Conservation (phyloP, 495 filamentous ascomycete species). For the Penicillium chermesinum region DNA sequence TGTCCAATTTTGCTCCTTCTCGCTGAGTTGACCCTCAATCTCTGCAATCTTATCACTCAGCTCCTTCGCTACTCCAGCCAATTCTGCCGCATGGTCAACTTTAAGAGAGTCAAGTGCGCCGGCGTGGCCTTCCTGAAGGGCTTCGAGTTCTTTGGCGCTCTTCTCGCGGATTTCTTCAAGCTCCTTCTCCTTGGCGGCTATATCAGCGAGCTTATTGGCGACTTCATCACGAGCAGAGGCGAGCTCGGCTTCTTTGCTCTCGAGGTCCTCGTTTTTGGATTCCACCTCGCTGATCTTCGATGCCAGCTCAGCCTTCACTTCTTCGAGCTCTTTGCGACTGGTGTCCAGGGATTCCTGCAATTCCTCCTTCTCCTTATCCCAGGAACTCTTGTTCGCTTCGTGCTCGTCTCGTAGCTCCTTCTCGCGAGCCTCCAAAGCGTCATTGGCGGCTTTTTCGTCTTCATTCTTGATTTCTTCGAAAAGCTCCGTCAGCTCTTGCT, state of each 20-base stretch:
- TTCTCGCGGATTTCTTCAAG: constrained; percentile 25
- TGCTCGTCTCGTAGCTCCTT: constrained; percentile 34
- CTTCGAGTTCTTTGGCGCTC: constrained; percentile 13
- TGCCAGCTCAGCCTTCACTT: constrained; percentile 29
- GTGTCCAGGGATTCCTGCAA: constrained; percentile 39
- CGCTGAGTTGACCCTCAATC: constrained; percentile 31
- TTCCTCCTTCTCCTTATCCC: constrained; percentile 39
- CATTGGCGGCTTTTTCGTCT: constrained; percentile 39
- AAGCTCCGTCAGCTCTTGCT: constrained; percentile 40
- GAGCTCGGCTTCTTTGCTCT: constrained; percentile 26
- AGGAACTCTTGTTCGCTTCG: constrained; percentile 35
- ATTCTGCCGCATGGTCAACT: constrained; percentile 20
- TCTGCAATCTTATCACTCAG: constrained; percentile 35
- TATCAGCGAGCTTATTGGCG: constrained; percentile 11
- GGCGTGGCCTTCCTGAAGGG: constrained; percentile 21
- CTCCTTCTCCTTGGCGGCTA: constrained; percentile 25
- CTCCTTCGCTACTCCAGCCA: constrained; percentile 27
- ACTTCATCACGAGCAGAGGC: constrained; percentile 27
- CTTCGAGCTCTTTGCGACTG: constrained; percentile 33
- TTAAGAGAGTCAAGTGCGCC: constrained; percentile 25
- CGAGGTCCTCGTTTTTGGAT: constrained; percentile 22
- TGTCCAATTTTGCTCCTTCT: constrained; percentile 35
- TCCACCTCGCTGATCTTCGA: constrained; percentile 27
- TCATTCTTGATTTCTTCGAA: constrained; percentile 48
- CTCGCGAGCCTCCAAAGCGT: constrained; percentile 36